A percentile compares a stretch with the other conserved stretches of the same genome.
These are phyloP conservation scores for Hippophae tibetana DNA, from an alignment of 306 rosid genomes.

Conservation along the genomic window DNA sequence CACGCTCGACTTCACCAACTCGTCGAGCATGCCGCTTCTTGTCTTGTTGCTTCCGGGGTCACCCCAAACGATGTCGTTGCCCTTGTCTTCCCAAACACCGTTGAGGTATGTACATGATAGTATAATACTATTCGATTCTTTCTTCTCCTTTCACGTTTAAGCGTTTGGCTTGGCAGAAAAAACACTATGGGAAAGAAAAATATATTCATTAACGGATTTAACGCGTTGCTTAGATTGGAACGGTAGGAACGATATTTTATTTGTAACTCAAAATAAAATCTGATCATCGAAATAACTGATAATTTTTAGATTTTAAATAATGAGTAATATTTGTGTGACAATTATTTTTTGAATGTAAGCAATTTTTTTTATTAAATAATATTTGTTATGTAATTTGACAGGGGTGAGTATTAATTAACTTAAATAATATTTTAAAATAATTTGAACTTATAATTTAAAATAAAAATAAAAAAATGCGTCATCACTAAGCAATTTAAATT, in stretches of 20 bases:
- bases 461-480: no score
- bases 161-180: constrained; percentile 4
- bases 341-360: no score
- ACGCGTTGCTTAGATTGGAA: no score
- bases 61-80: constrained; percentile 50
- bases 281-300: background rate
- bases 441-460: no score
- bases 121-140: background rate
- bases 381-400: no score
- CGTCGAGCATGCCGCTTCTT: constrained; percentile 39
- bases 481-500: no score
- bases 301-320: no score
- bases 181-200: background rate
- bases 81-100: constrained; percentile 51
- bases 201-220: background rate
- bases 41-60: constrained; percentile 28
- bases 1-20: constrained; percentile 31
- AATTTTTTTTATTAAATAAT: no score
- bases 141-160: background rate
- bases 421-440: no score
- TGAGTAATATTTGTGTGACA: no score
- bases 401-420: no score
- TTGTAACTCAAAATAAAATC: background rate
- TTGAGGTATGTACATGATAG: constrained; percentile 29
- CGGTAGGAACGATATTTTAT: background rate